These are phyloP conservation scores for Fistulifera solaris DNA, from an alignment of 108 stramenopile species.

Conservation along the genomic window DNA sequence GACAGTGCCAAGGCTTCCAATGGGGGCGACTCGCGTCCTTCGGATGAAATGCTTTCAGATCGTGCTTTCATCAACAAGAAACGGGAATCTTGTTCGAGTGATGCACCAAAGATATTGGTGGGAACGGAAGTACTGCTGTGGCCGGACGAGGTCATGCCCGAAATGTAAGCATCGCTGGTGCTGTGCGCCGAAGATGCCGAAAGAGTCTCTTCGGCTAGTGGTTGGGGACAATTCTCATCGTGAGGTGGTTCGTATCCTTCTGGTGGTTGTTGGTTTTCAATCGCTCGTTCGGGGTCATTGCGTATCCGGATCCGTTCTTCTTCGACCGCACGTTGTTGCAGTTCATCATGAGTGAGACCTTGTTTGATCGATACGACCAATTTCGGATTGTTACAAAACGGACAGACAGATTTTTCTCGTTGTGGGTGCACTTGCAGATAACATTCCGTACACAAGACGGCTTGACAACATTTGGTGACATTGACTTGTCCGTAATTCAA, in stretches of 20 bases:
- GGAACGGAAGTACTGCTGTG: too few relatives aligned
- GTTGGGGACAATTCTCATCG: too few relatives aligned
- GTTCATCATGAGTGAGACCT: too few relatives aligned
- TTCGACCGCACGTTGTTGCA: too few relatives aligned
- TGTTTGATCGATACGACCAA: too few relatives aligned
- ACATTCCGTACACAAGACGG: slow-evolving; percentile 80
- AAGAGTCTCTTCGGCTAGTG: too few relatives aligned
- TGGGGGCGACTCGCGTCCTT: slow-evolving; percentile 8
- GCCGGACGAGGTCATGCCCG: too few relatives aligned
- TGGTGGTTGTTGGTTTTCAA: too few relatives aligned
- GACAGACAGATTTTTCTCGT: slow-evolving; percentile 52
- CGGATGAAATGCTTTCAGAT: slow-evolving; percentile 29
- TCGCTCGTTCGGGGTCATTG: too few relatives aligned
- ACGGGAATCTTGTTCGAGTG: slow-evolving; percentile 51
- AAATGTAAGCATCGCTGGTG: too few relatives aligned
- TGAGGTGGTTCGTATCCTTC: too few relatives aligned
- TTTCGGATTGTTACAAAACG: slow-evolving; percentile 63
- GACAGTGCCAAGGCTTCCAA: slow-evolving; percentile 47
- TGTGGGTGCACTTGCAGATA: slow-evolving; percentile 70
- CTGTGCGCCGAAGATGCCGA: not conserved
- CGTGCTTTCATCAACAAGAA: slow-evolving; percentile 32
- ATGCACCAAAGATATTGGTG: slow-evolving; percentile 48
- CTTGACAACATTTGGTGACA: slow-evolving; percentile 68
- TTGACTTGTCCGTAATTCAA: slow-evolving; percentile 60
- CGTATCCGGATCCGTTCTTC: too few relatives aligned